Evolutionary conservation across 352 stramenopile species (phyloP).

Genomic region (Phytopythium chamaehyphon): DNA sequence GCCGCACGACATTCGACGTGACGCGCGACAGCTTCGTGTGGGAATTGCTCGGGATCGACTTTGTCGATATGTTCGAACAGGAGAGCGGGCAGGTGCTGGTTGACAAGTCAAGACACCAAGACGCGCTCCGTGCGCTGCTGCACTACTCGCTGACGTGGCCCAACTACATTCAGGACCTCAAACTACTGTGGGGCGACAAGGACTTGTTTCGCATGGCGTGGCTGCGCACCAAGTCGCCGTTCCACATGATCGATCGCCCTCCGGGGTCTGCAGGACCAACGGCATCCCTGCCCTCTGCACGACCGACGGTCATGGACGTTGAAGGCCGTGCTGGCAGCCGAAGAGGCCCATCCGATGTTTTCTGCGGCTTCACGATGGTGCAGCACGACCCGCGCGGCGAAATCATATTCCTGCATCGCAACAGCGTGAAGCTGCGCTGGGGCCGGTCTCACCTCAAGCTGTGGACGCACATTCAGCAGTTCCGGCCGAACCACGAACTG

Average conservation of each 20-base stretch:
- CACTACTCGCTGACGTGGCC: constrained; percentile 47
- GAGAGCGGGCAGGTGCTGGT: constrained; percentile 74
- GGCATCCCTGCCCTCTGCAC: neutral
- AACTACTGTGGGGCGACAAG: constrained; percentile 75
- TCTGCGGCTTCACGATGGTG: constrained; percentile 69
- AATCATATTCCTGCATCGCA: constrained; percentile 61
- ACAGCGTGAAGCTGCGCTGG: constrained; percentile 42
- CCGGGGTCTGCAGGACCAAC: constrained; percentile 27
- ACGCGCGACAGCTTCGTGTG: constrained; percentile 55
- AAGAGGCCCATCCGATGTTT: constrained; percentile 37
- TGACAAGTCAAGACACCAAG: constrained; percentile 35
- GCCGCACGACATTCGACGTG: constrained; percentile 73
- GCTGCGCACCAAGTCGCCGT: constrained; percentile 65
- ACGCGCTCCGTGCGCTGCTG: constrained; percentile 50
- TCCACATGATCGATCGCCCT: constrained; percentile 56
- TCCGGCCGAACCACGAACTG: constrained; percentile 33
- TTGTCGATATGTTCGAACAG: constrained; percentile 72
- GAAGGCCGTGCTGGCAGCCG: neutral
- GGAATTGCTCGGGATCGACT: constrained; percentile 57
- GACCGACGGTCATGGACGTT: constrained; percentile 1
- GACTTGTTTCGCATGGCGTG: constrained; percentile 79
- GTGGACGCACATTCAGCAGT: constrained; percentile 47
- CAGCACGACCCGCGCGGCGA: constrained; percentile 50
- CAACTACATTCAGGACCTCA: constrained; percentile 34
- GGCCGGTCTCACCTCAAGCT: constrained; percentile 27